Evolutionary conservation across 495 filamentous ascomycete genomes (phyloP), one percentile per base, ranked within the genome.

Genomic region (Platismatia glauca): DNA sequence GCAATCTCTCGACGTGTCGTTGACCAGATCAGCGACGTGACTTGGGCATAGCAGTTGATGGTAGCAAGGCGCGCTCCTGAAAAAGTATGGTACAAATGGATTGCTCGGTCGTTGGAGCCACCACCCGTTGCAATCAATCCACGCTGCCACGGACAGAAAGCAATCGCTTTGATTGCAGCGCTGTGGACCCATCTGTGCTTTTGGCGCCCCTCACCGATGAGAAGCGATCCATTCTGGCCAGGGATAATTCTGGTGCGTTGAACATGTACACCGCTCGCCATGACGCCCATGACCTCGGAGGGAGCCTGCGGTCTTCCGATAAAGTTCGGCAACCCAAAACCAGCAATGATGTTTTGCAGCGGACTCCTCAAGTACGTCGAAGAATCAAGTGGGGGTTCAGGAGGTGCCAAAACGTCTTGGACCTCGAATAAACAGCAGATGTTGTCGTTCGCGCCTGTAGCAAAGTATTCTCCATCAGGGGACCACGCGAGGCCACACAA

Each of bases 401-500:
- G 69, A 31, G 62, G 60, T 35, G 72, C 73, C 20, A 89, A 69
- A 24, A 95, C 76, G 37, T 84, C 81, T 38, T 76, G 73, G 15
- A 84, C 77, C 44, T 91, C 84, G 73, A 95, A 97, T 16, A 97
- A 78, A 68, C 86, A 88, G 66, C 91, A 94, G 0, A 80, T 70
- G 68, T 97, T 97, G 74, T 98, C 94, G 70, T 98, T 97, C 52
- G 90, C 91, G 16, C 93, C 92, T 13, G 89, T 89, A 37, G 89
- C 91, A 72, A 98, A 91, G 56, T 83, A 81, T 0, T 79, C 77
- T 1, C 90, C 89, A 68, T 90, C 84, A 34, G 76, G 77, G 3
- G 90, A 95, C 91, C 94, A 98, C 2, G 90, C 80, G 16, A 98
- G 78, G 6, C 94, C 92, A 71, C 94, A 98, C 29, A 98, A 85